Conservation (phyloP, 2,329 filamentous ascomycete species). For the Pseudonectria buxi region DNA sequence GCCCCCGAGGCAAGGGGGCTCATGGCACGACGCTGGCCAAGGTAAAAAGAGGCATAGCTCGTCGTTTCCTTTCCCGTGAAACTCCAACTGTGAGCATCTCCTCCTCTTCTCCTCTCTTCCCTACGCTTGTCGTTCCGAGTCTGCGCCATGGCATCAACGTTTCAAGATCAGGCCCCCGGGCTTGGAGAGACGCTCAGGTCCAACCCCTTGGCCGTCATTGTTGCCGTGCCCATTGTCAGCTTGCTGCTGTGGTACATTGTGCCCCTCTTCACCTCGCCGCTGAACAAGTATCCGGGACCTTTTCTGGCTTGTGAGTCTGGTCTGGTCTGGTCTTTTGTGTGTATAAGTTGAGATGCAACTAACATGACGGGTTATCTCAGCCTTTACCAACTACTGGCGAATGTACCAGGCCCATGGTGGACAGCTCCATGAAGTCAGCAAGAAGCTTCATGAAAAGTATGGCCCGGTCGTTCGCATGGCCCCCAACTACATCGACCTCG, state of each 20-base stretch:
- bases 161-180: too few species aligned
- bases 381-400: conserved; percentile 24
- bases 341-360: too few species aligned
- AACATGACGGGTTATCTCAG: conserved; percentile 1
- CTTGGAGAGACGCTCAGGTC: neutral
- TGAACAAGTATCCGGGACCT: conserved; percentile 12
- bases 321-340: too few species aligned
- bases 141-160: too few species aligned
- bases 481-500: conserved; percentile 22
- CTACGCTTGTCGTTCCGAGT: too few species aligned
- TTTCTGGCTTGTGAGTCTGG: conserved; percentile 10
- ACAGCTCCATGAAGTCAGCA: conserved; percentile 14
- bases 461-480: conserved; percentile 25
- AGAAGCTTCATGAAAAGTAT: conserved; percentile 24
- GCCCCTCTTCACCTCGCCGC: conserved; percentile 9
- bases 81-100: too few species aligned
- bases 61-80: too few species aligned
- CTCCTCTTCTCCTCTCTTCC: too few species aligned
- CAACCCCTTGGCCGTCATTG: conserved; percentile 4
- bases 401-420: conserved; percentile 15
- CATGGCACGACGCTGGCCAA: too few species aligned
- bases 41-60: too few species aligned
- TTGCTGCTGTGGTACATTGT: conserved; percentile 11
- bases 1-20: too few species aligned
- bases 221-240: conserved; percentile 9